Evolutionary conservation across 2,329 filamentous ascomycete genomes (phyloP).

Genomic region (Apiospora phragmitis): DNA sequence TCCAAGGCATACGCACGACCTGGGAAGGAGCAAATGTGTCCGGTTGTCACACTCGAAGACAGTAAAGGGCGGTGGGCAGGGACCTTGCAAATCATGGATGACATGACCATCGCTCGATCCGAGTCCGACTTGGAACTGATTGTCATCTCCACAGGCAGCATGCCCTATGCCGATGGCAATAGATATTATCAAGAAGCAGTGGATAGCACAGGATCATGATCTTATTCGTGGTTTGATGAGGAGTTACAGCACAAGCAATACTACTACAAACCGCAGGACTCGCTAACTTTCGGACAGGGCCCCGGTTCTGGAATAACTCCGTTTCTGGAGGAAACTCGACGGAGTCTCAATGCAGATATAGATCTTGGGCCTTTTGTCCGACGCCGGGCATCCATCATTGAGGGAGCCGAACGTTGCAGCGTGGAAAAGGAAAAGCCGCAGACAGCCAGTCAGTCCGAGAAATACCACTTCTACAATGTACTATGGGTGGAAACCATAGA

Average conservation of each 20-base stretch:
- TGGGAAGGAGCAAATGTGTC: background rate
- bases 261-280: background rate
- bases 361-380: background rate
- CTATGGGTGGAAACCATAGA: background rate
- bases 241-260: background rate
- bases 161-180: background rate
- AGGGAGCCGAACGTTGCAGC: background rate
- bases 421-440: background rate
- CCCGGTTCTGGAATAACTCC: too few relatives aligned
- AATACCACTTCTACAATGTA: background rate
- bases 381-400: background rate
- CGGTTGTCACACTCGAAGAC: background rate
- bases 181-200: background rate
- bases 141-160: background rate
- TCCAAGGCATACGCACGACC: background rate
- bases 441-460: background rate
- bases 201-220: background rate
- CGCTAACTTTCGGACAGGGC: too few relatives aligned
- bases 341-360: background rate
- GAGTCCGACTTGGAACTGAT: background rate
- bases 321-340: background rate
- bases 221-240: background rate
- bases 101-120: too few relatives aligned
- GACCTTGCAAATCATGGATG: background rate
- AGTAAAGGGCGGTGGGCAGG: background rate